Conservation (phyloP, 2,329 filamentous ascomycete genomes). For the Aquanectria penicillioides region DNA sequence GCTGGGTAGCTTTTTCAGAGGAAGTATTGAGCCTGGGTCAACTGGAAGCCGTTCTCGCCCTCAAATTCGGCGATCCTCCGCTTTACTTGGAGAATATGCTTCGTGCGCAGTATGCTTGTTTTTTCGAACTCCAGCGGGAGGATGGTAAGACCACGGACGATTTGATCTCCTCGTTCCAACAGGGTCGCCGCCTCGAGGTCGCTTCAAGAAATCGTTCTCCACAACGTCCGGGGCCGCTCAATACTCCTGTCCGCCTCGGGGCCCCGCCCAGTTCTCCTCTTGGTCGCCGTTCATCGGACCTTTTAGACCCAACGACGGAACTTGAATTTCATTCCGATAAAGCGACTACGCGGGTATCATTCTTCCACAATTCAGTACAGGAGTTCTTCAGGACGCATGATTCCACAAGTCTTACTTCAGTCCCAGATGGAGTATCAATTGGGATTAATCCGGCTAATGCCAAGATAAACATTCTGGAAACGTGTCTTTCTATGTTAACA, state of each 20-base stretch:
- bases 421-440: slow-evolving; percentile 35
- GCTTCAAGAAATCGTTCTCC: slow-evolving; percentile 28
- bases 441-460: slow-evolving; percentile 49
- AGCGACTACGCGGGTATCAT: slow-evolving; percentile 50
- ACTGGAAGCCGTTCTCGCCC: slow-evolving; percentile 54
- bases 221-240: slow-evolving; percentile 36
- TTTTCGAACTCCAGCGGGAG: slow-evolving; percentile 57
- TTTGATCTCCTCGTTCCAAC: slow-evolving; percentile 50
- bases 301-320: slow-evolving; percentile 45
- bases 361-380: slow-evolving; percentile 53
- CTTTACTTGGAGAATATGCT: slow-evolving; percentile 54
- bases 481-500: slow-evolving; percentile 52
- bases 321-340: slow-evolving; percentile 55
- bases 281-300: slow-evolving; percentile 43
- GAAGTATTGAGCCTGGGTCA: slow-evolving; percentile 55
- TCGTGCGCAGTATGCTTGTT: slow-evolving; percentile 56
- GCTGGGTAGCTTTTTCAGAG: slow-evolving; percentile 57
- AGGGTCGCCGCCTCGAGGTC: slow-evolving; percentile 37
- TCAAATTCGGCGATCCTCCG: slow-evolving; percentile 53
- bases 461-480: slow-evolving; percentile 49
- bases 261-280: slow-evolving; percentile 33
- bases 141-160: slow-evolving; percentile 56
- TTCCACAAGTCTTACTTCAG: slow-evolving; percentile 32
- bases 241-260: slow-evolving; percentile 32
- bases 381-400: slow-evolving; percentile 50